Percentiles rank a stretch among this genome's conserved stretches.
Evolutionary conservation across 2,329 filamentous ascomycete genomes (phyloP).

Genomic region (Botryotinia convoluta): DNA sequence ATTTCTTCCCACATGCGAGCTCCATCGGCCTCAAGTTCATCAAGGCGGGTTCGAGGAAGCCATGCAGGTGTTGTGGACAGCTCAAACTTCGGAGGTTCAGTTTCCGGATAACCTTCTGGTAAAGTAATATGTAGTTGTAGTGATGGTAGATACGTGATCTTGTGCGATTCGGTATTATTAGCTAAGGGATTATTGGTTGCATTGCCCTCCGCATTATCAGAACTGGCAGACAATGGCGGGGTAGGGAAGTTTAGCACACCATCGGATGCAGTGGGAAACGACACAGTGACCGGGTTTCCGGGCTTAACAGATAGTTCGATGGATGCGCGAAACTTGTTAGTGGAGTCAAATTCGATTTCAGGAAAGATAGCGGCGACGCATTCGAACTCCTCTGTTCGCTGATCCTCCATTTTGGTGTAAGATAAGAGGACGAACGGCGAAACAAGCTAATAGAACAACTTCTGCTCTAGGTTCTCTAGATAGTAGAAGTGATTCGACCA

Average conservation of each 20-base stretch:
- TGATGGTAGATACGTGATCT: slow-evolving; percentile 52
- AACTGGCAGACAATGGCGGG: slow-evolving; percentile 31
- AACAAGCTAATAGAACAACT: slow-evolving; percentile 32
- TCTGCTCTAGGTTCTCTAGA: slow-evolving; percentile 24
- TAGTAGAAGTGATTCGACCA: slow-evolving; percentile 5
- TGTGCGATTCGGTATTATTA: slow-evolving; percentile 32
- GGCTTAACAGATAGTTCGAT: slow-evolving; percentile 59
- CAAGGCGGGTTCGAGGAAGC: slow-evolving; percentile 51
- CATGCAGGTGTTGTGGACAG: slow-evolving; percentile 57
- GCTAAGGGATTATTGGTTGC: not conserved
- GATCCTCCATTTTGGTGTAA: slow-evolving; percentile 58
- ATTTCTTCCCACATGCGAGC: slow-evolving; percentile 59
- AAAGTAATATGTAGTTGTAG: slow-evolving; percentile 53
- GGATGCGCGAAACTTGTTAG: slow-evolving; percentile 45
- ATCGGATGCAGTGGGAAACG: slow-evolving; percentile 51
- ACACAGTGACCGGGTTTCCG: slow-evolving; percentile 53
- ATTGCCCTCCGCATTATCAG: slow-evolving; percentile 22
- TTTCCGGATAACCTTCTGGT: slow-evolving; percentile 56
- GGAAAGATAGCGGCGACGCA: slow-evolving; percentile 64
- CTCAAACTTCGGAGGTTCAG: slow-evolving; percentile 49
- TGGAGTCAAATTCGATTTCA: slow-evolving; percentile 52
- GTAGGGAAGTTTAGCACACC: slow-evolving; percentile 34
- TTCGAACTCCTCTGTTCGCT: slow-evolving; percentile 57
- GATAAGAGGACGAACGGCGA: slow-evolving; percentile 36
- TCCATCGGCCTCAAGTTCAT: slow-evolving; percentile 50